Conservation (phyloP, 2,329 filamentous ascomycete species). For the Colletotrichum siamense region DNA sequence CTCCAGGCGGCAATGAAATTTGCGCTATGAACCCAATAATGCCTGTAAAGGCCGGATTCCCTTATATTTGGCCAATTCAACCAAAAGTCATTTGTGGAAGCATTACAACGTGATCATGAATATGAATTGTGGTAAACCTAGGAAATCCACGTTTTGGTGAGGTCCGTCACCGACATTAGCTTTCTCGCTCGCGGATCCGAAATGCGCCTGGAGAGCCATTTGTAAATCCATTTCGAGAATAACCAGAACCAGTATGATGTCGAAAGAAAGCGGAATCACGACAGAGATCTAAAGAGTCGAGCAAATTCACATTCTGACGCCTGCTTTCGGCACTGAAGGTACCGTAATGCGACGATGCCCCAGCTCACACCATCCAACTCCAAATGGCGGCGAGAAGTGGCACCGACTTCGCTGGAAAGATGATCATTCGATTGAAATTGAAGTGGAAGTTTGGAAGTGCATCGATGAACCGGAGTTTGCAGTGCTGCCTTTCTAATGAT, state of each 20-base stretch:
- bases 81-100: not conserved
- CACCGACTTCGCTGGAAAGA: not conserved
- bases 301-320: rapidly evolving
- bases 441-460: rapidly evolving
- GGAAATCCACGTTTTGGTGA: not conserved
- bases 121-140: not conserved
- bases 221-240: not conserved
- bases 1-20: no score
- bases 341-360: not conserved
- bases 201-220: not conserved
- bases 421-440: not conserved
- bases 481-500: rapidly evolving
- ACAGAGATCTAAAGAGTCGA: not conserved
- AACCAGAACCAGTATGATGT: not conserved
- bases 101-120: not conserved
- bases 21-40: no score
- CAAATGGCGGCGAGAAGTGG: not conserved
- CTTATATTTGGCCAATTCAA: no score
- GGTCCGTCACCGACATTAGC: not conserved
- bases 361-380: not conserved
- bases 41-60: no score
- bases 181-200: not conserved
- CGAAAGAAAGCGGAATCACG: not conserved
- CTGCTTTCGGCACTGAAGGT: not conserved
- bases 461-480: no score